Evolutionary conservation across 2,329 filamentous ascomycete species (phyloP), one percentile per base, ranked within the genome.

Genomic region (Penicillium sp.): DNA sequence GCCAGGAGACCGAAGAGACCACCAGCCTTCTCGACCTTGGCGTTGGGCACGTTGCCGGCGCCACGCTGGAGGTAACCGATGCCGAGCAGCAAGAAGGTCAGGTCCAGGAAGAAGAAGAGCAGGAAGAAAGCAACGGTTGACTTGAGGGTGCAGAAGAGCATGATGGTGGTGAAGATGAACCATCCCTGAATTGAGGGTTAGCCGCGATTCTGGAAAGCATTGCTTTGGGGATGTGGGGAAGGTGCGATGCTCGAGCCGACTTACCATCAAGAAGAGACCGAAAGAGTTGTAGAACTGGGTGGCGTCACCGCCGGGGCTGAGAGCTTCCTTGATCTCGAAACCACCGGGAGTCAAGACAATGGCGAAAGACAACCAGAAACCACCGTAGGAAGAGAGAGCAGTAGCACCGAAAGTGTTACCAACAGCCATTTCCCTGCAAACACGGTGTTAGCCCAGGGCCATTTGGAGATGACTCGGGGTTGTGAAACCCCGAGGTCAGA

Each of bases 351-450:
- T 90, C 57, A 89, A 74, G 50, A 92, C 80, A 64, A 92, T 87
- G 58, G 79, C 89, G 65, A 90, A 88, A 11, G 80, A 79, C 67
- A 93, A 83, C 90, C 90, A 93, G 81, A 93, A 93, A 59, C 89
- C 89, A 64, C 90, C 89, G 68, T 90, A 93, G 0, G 89, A 92
- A 9, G 88, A 89, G 53, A 93, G 77, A 18, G 89, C 88, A 22
- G 89, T 92, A 48, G 88, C 89, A 80, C 89, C 89, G 62, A 93
- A 92, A 10, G 90, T 93, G 80, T 93, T 93, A 53, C 89, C 89
- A n/a, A 90, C 81, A 34, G 89, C 88, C 84, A 93, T 90, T 77
- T 93, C 89, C 88, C 88, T 90, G 58, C 14, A 24, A 45, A 45
- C 57, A 32, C 27, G 18, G 5, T 41, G 46, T 48, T 29, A 34